Conservation (phyloP, 1,284 basidiomycete genomes). For the Coriolopsis trogii region DNA sequence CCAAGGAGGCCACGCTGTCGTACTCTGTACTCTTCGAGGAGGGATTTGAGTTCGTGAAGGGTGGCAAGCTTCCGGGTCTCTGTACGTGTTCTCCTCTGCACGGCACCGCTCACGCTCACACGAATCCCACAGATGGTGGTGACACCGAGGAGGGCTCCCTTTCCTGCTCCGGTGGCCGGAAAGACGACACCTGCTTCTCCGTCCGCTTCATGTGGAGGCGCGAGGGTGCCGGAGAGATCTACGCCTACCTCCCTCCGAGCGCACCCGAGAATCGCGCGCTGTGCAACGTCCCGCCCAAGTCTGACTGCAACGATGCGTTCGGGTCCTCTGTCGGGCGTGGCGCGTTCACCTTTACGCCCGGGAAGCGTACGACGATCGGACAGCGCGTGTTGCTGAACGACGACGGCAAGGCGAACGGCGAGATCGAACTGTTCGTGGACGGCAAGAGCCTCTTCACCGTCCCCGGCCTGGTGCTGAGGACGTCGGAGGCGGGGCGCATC, state of each 20-base stretch:
- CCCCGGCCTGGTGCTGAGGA: conserved; percentile 50
- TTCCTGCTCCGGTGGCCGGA: conserved; percentile 55
- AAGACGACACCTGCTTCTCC: conserved; percentile 52
- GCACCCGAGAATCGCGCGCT: conserved; percentile 59
- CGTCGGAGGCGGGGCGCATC: conserved; percentile 47
- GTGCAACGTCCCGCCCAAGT: conserved; percentile 53
- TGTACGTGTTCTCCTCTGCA: conserved; percentile 27
- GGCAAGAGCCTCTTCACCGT: conserved; percentile 60
- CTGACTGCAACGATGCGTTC: conserved; percentile 63
- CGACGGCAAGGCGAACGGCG: conserved; percentile 54
- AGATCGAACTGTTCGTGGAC: conserved; percentile 57
- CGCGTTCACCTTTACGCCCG: conserved; percentile 61
- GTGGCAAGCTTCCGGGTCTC: conserved; percentile 37
- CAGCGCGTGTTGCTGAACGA: conserved; percentile 67
- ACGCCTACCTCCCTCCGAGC: conserved; percentile 61
- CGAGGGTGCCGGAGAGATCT: conserved; percentile 56
- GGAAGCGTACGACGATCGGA: conserved; percentile 63
- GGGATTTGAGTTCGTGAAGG: conserved; percentile 47
- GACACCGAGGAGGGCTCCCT: conserved; percentile 44
- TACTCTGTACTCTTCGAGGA: conserved; percentile 65
- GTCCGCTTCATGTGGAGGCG: conserved; percentile 60
- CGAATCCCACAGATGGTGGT: conserved; percentile 54
- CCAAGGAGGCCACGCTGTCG: conserved; percentile 51
- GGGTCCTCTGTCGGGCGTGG: conserved; percentile 77
- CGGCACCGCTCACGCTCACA: no score